Base-by-base conservation (phyloP, 2,329 filamentous ascomycete genomes). In the Rachicladosporium sp. region DNA sequence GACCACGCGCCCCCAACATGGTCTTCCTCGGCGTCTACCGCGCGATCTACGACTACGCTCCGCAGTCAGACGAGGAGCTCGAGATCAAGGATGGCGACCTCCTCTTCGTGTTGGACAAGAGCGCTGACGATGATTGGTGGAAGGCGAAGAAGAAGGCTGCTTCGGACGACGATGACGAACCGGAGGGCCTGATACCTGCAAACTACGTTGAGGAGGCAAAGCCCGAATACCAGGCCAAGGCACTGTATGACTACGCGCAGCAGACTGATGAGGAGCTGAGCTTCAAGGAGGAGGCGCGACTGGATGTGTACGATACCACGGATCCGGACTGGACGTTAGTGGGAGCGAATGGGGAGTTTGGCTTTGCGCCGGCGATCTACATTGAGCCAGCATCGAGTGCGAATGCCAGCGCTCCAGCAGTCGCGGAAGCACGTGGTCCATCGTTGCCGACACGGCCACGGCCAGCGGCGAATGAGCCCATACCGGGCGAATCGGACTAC, bases 261-360 rank as follows among this genome's bases (percentile, higher is more conserved):
- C 91, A 98, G 66, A 98, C 91, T 13, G 91, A 98, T 57, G 91
- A 98, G 63, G 91, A 98, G 64, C 71, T 98, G 7, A 96, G 89
- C 13, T 96, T 98, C 58, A 75, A 84, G 36, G 91, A 98, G 66
- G 88, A 94, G 57, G 79, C 82, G 31, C 65, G 76, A 34, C 72
- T 98, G 36, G 70, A 82, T 44, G 83, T 98, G 35, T 96, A 84
- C 64, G 91, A 98, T 61, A 80, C 73, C 8, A 82, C 86, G 4
- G 91, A 98, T 60, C 85, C 86, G 10, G 91, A 98, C 63, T 98
- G 91, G 91, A 94, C 91, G 46, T 68, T 98, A 36, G 89, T 93
- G 23, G 88, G 89, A n/a, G 68, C 80, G 33, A 78, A 87, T 50
- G 76, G 76, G 38, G 86, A 95, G 49, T 98, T 79, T 66, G 91